Percentiles rank a stretch among this genome's conserved stretches.
Conservation (phyloP, 441 rosid species). For the Populus hybrid region DNA sequence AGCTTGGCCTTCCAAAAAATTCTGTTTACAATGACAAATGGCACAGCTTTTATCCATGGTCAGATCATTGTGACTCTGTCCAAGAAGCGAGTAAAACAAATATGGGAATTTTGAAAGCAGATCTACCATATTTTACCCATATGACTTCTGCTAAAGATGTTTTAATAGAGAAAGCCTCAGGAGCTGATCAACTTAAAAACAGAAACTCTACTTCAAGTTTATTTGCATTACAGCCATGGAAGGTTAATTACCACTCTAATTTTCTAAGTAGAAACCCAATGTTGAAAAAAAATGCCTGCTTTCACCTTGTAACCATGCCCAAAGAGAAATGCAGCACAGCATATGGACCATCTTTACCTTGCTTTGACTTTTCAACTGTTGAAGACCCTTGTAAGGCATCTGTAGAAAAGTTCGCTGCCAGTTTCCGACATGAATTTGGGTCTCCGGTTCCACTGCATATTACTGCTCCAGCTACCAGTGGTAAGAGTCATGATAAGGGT, state of each 20-base stretch:
- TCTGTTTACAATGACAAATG: slow-evolving; percentile 33
- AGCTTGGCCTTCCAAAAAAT: slow-evolving; percentile 39
- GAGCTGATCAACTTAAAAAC: slow-evolving; percentile 32
- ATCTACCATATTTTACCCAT: slow-evolving; percentile 22
- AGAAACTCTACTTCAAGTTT: slow-evolving; percentile 23
- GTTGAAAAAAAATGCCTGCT: slow-evolving; percentile 45
- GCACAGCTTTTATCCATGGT: slow-evolving; percentile 26
- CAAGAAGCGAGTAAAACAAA: slow-evolving; percentile 20
- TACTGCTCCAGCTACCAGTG: slow-evolving; percentile 28
- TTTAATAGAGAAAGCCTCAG: slow-evolving; percentile 25
- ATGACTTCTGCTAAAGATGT: slow-evolving; percentile 23
- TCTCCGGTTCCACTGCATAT: slow-evolving; percentile 3
- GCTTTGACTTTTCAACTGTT: slow-evolving; percentile 76
- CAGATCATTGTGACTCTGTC: slow-evolving; percentile 28
- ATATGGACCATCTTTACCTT: slow-evolving; percentile 44
- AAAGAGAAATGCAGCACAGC: slow-evolving; percentile 29
- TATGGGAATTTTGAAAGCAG: slow-evolving; percentile 25
- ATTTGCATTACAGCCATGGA: slow-evolving; percentile 35
- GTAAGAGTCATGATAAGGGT: slow-evolving; percentile 25
- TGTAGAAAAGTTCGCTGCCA: slow-evolving; percentile 41
- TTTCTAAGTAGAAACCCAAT: slow-evolving; percentile 68
- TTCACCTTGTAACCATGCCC: slow-evolving; percentile 29
- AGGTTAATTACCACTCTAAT: slow-evolving; percentile 35
- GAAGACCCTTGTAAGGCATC: slow-evolving; percentile 62
- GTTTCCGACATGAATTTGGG: slow-evolving; percentile 20